These are phyloP conservation scores for Thuja plicata DNA, from an alignment of 83 land plant genomes.

Conservation along the genomic window DNA sequence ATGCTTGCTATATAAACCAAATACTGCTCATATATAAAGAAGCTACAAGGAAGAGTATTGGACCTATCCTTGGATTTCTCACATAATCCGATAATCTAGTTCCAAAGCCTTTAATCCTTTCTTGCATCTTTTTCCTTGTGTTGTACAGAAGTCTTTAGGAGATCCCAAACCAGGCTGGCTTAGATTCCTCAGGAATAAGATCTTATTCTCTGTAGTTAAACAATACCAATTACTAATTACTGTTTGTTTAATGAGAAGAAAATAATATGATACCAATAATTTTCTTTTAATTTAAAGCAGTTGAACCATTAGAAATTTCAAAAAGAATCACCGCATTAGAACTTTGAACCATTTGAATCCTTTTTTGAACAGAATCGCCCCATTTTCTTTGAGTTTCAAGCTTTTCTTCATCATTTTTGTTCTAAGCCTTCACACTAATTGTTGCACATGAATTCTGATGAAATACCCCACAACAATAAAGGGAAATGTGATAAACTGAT, in stretches of 20 bases:
- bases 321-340: no score
- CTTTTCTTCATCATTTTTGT: neutral
- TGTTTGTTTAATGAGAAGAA: neutral
- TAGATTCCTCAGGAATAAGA: constrained; percentile 51
- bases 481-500: neutral
- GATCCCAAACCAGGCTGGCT: constrained; percentile 30
- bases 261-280: neutral
- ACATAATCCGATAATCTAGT: constrained; percentile 14
- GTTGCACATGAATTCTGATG: neutral
- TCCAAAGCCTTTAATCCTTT: constrained; percentile 13
- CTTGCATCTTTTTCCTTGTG: constrained; percentile 23
- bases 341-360: no score
- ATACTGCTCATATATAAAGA: constrained; percentile 48
- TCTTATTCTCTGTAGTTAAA: constrained; percentile 29
- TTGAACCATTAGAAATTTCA: neutral
- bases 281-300: neutral
- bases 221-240: neutral
- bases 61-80: constrained; percentile 63
- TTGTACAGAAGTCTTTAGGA: constrained; percentile 24
- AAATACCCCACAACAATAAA: neutral
- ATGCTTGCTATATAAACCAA: constrained; percentile 30
- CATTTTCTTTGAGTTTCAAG: neutral
- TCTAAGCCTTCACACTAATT: neutral
- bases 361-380: neutral
- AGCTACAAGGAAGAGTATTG: constrained; percentile 43